phyloP scores from a whole-genome alignment of 2,329 filamentous ascomycete genomes.

The Hypoxylon sp. region DNA sequence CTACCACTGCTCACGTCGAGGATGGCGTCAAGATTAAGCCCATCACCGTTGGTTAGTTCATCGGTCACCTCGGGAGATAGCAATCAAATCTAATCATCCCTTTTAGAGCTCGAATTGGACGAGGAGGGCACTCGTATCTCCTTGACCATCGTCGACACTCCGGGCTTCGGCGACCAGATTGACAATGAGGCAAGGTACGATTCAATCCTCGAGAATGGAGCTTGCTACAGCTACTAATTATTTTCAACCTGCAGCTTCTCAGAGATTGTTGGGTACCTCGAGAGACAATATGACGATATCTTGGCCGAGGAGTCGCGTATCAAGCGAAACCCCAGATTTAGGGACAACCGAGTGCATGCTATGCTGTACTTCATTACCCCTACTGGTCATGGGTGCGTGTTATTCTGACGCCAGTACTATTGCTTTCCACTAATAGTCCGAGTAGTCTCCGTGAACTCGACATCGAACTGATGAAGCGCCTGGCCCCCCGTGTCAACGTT shows the following conservation, averaged over 20 bases:
- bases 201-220: constrained; percentile 6
- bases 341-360: constrained; percentile 98
- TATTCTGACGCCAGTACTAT: constrained; percentile 4
- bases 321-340: constrained; percentile 99
- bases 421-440: constrained; percentile 41
- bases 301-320: constrained; percentile 99
- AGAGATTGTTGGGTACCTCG: constrained; percentile 97
- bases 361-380: constrained; percentile 99
- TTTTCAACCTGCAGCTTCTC: constrained; percentile 76
- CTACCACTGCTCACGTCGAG: constrained; percentile 89
- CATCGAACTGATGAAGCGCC: constrained; percentile 99
- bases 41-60: constrained; percentile 88
- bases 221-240: constrained; percentile 22
- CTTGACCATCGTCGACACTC: constrained; percentile 97
- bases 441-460: constrained; percentile 94
- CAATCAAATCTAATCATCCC: constrained; percentile 45
- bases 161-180: constrained; percentile 98
- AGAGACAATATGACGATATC: constrained; percentile 99
- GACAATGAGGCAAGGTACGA: constrained; percentile 96
- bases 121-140: constrained; percentile 99
- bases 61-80: constrained; percentile 2
- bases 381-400: constrained; percentile 87
- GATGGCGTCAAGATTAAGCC: constrained; percentile 99
- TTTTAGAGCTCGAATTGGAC: constrained; percentile 89
- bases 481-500: constrained; percentile 97